Conservation (phyloP, 2,329 filamentous ascomycete genomes). For the Cladosporium colombiae region DNA sequence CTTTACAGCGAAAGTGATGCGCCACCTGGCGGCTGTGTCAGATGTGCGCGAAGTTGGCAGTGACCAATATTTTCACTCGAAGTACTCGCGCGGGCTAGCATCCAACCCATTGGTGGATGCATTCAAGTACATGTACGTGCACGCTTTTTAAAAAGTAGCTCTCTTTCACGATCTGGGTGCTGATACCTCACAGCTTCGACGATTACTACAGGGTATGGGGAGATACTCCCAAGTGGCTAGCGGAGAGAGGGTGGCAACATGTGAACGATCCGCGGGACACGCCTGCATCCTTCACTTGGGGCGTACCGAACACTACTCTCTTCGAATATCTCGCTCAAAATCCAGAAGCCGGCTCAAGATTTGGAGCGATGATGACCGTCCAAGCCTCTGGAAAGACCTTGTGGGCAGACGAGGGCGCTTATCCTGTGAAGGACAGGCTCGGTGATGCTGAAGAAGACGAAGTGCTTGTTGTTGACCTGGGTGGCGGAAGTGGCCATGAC, state of each 20-base stretch:
- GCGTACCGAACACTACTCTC: neutral
- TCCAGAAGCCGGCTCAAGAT: neutral
- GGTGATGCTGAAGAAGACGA: constrained; percentile 7
- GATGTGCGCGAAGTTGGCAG: neutral
- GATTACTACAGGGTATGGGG: constrained; percentile 1
- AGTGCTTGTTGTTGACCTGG: constrained; percentile 25
- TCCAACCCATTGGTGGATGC: neutral
- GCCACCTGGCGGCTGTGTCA: constrained; percentile 6
- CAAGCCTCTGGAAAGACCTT: neutral
- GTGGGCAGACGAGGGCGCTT: constrained; percentile 9
- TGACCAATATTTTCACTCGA: constrained; percentile 1
- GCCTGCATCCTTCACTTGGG: neutral
- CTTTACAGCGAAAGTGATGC: neutral
- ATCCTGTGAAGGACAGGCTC: neutral
- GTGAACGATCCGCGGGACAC: neutral
- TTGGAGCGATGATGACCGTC: constrained; percentile 1
- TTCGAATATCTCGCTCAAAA: constrained; percentile 3
- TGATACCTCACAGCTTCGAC: neutral
- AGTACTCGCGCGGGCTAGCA: neutral
- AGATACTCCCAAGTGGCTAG: neutral
- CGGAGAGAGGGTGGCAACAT: neutral
- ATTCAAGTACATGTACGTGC: constrained; percentile 1
- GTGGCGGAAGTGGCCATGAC: constrained; percentile 23
- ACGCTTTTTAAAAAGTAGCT: neutral
- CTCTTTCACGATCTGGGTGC: neutral